Evolutionary conservation across 108 stramenopile genomes (phyloP), one percentile per base, ranked within the genome.

Genomic region (Nitzschia putrida): DNA sequence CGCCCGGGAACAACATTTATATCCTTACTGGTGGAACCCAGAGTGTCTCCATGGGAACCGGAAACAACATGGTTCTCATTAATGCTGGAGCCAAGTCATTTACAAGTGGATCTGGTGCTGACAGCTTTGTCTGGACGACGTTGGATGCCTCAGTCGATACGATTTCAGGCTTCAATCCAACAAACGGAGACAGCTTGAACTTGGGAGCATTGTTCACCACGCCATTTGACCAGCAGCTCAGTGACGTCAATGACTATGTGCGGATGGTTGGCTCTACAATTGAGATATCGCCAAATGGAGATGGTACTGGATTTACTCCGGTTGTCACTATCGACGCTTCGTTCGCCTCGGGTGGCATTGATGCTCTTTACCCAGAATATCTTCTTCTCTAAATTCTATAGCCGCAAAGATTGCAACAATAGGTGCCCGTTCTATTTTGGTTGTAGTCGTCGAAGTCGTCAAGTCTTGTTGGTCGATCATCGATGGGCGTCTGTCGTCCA

Each of bases 101-200:
- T 0, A 44, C 18, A 2, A 43, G 63, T 47, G 63, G 63, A 20
- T 10, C 22, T 3, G 63, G 63, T 18, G 45, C 45, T 3, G 63
- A 64, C 23, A 20, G 9, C 9, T 64, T 49, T 49, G 63, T 64
- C 1, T 64, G 63, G 63, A 29, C 45, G 23, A 49, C 16, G 8
- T 2, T 49, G 20, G 63, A 13, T 16, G 26, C 8, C 25, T 21
- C 29, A 24, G 2, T 47, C 12, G 63, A 64, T 49, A 64, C 23
- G 20, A 47, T 64, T 18, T 11, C n/a, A 6, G 43, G 22, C 11
- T 64, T 64, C 24, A 9, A 21, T 4, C 24, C 45, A 2, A 26
- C 21, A 6, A 0, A 64, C 1, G 45, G 45, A 3, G 63, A 64
- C 45, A 14, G 23, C 2, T 49, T 64, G 63, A 49, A 64, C 45